A percentile compares a stretch with the other conserved stretches of the same genome.
Evolutionary conservation across 176 grass and related monocot species (phyloP).

Genomic region (Otatea glauca): DNA sequence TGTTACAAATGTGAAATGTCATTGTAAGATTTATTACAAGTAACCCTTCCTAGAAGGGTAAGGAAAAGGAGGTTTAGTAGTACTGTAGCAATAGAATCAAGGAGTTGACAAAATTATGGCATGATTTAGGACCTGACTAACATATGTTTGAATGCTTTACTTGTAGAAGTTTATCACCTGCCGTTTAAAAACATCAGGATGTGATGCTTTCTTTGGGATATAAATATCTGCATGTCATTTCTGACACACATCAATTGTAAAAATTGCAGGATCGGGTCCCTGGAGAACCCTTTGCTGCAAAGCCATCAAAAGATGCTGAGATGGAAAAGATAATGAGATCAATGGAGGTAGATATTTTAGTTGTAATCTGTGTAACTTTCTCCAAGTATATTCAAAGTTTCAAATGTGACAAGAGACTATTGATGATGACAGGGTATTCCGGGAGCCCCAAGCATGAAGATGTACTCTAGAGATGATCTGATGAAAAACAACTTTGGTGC

Average conservation of each 20-base stretch:
- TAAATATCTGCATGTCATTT: not conserved
- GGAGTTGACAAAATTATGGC: not conserved
- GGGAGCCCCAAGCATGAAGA: slow-evolving; percentile 92
- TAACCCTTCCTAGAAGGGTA: not conserved
- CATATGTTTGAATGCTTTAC: not conserved
- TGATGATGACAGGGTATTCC: slow-evolving; percentile 68
- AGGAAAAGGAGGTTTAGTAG: not conserved
- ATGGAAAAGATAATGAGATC: slow-evolving; percentile 91
- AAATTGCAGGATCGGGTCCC: slow-evolving; percentile 66
- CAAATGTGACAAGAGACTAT: slow-evolving; percentile 14
- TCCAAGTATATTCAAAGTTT: not conserved
- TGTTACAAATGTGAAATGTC: slow-evolving; percentile 13
- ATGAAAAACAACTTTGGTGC: slow-evolving; percentile 89
- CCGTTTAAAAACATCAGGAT: not conserved
- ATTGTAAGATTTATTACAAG: not conserved
- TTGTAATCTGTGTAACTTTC: slow-evolving; percentile 1
- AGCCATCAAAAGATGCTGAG: slow-evolving; percentile 90
- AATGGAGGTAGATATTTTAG: slow-evolving; percentile 68
- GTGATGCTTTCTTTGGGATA: not conserved
- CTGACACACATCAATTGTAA: not conserved
- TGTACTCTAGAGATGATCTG: slow-evolving; percentile 93
- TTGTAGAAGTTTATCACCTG: not conserved
- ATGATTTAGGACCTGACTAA: not conserved
- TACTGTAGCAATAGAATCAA: not conserved
- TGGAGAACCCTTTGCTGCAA: slow-evolving; percentile 78